phyloP scores from a whole-genome alignment of 306 rosid genomes.

The Cicer chorassanicum region DNA sequence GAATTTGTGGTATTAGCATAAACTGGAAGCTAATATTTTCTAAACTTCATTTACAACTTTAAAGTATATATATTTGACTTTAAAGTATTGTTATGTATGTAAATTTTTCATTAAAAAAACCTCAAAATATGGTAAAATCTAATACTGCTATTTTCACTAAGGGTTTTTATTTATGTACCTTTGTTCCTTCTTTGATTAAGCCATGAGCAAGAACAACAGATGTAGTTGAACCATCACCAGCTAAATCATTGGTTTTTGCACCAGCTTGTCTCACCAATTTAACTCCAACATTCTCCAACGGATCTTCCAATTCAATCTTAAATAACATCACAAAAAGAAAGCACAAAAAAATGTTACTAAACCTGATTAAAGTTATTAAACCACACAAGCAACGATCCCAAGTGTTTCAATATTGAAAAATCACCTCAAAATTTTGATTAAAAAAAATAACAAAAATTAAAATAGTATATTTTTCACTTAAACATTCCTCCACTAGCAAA shows the following conservation, averaged over 20 bases:
- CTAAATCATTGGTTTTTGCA: slow-evolving; percentile 88
- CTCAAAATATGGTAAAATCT: slow-evolving; percentile 21
- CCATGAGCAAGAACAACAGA: slow-evolving; percentile 91
- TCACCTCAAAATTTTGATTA: not conserved
- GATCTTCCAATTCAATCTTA: slow-evolving; percentile 91
- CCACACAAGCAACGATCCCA: not conserved
- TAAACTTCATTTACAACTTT: slow-evolving; percentile 11
- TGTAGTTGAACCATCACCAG: slow-evolving; percentile 96
- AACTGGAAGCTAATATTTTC: slow-evolving; percentile 16
- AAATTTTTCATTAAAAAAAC: slow-evolving; percentile 5
- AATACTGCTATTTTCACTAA: not conserved
- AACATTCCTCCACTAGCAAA: not conserved
- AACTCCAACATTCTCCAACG: slow-evolving; percentile 92
- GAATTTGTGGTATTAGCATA: not conserved
- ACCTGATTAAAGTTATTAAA: slow-evolving; percentile 21
- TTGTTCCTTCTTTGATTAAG: slow-evolving; percentile 85
- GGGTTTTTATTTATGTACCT: slow-evolving; percentile 57
- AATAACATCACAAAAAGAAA: slow-evolving; percentile 5
- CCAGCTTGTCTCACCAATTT: slow-evolving; percentile 98
- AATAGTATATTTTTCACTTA: not conserved
- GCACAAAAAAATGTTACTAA: slow-evolving; percentile 4
- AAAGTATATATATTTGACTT: not conserved
- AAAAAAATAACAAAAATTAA: not conserved
- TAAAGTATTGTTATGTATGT: not conserved
- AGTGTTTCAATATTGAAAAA: not conserved